A percentile compares a stretch with the other conserved stretches of the same genome.
phyloP scores from a whole-genome alignment of 805 yeast species.

The Cyberlindnera mississippiensis region DNA sequence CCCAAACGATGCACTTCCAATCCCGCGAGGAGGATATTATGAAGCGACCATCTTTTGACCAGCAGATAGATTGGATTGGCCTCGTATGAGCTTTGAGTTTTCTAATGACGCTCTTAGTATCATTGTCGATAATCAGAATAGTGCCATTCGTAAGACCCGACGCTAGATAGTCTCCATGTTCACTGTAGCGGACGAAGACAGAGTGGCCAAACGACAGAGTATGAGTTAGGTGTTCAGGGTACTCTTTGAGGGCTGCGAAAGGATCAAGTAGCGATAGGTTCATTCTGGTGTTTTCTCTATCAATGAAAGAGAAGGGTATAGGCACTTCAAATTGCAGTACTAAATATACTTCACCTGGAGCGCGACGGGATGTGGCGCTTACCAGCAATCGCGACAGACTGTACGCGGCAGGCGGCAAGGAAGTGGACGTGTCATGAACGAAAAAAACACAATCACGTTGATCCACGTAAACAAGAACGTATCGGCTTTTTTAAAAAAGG shows the following conservation, averaged over 20 bases:
- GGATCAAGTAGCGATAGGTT: slow-evolving; percentile 85
- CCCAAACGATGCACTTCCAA: slow-evolving; percentile 83
- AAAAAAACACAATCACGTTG: slow-evolving; percentile 8
- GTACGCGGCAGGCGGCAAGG: background rate
- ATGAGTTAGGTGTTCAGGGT: slow-evolving; percentile 77
- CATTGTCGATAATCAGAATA: slow-evolving; percentile 68
- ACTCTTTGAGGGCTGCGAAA: slow-evolving; percentile 85
- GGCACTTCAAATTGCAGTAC: background rate
- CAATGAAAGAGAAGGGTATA: background rate
- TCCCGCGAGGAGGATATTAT: slow-evolving; percentile 72
- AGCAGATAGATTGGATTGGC: slow-evolving; percentile 65
- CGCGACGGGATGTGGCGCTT: background rate
- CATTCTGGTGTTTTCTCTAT: slow-evolving; percentile 36
- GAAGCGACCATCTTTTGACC: slow-evolving; percentile 73
- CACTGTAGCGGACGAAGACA: slow-evolving; percentile 63
- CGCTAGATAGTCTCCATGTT: slow-evolving; percentile 82
- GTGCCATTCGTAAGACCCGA: slow-evolving; percentile 74
- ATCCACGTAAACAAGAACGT: slow-evolving; percentile 5
- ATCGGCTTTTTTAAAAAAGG: background rate
- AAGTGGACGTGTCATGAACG: slow-evolving; percentile 4
- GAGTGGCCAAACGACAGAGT: slow-evolving; percentile 64
- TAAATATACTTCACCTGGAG: no score
- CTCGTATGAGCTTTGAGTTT: slow-evolving; percentile 63
- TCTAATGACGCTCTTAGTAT: slow-evolving; percentile 56
- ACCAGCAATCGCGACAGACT: background rate